Conservation (phyloP, 2,329 filamentous ascomycete genomes). For the Ophiobolus disseminans region DNA sequence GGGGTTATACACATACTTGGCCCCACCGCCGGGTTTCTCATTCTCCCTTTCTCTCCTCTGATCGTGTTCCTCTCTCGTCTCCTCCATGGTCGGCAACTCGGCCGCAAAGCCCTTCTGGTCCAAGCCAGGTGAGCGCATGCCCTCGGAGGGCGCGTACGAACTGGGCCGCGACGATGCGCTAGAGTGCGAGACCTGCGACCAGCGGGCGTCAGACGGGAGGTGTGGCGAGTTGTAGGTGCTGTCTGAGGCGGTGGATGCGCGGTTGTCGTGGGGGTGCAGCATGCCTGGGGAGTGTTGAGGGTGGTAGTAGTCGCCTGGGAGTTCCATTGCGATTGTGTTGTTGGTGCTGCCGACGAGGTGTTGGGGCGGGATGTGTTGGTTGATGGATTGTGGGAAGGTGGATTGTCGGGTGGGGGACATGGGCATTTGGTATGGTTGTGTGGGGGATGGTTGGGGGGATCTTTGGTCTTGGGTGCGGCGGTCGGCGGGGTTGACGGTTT, state of each 20-base stretch:
- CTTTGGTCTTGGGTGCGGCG: constrained; percentile 21
- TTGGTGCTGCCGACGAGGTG: constrained; percentile 37
- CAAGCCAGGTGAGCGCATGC: constrained; percentile 42
- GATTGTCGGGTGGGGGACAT: constrained; percentile 34
- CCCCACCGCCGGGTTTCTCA: constrained; percentile 14
- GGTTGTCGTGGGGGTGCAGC: constrained; percentile 33
- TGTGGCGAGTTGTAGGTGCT: constrained; percentile 33
- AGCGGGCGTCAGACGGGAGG: constrained; percentile 37
- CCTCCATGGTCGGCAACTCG: constrained; percentile 46
- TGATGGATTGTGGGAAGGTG: constrained; percentile 22
- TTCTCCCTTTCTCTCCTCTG: constrained; percentile 26
- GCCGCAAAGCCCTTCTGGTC: constrained; percentile 44
- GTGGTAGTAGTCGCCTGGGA: constrained; percentile 53
- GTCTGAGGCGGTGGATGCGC: constrained; percentile 30
- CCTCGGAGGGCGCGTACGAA: constrained; percentile 46
- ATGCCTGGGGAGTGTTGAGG: constrained; percentile 38
- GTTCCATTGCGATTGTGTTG: constrained; percentile 52
- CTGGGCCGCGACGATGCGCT: constrained; percentile 42
- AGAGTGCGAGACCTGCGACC: constrained; percentile 42
- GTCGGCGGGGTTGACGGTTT: constrained; percentile 62
- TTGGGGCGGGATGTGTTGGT: constrained; percentile 24
- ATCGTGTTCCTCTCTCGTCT: constrained; percentile 44
- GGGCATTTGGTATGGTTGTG: constrained; percentile 37
- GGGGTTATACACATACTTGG: constrained; percentile 45
- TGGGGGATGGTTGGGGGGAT: constrained; percentile 31